Base-by-base conservation (phyloP, 768 basidiomycete species). In the Russula vinacea region DNA sequence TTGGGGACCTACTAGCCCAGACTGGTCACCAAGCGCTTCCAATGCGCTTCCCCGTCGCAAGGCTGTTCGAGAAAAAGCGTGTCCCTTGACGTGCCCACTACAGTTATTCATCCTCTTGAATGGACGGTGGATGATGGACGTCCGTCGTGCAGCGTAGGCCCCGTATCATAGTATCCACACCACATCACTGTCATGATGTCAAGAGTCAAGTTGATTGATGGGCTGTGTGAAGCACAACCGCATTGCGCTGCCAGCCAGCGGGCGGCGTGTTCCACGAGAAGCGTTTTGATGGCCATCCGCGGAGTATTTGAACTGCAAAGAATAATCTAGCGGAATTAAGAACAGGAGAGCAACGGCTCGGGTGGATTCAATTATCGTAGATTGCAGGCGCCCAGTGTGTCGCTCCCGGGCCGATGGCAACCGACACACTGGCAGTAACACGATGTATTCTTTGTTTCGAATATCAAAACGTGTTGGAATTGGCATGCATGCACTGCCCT, bases 1-100 rank as follows among this genome's bases (percentile, higher is more conserved):
- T 33, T 57, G 16, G 62, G 56, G 39, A 58, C 59, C 61, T 24
- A n/a, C n/a, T 16, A 45, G 55, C 14, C 26, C 24, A n/a, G n/a
- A n/a, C n/a, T n/a, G n/a, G 35, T 29, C 19, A 26, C 35, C 29
- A 22, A 32, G 40, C n/a, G 5, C 29, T 29, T 29, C 29, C 29
- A 29, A n/a, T n/a, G 14, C n/a, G 7, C 13, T 16, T 40, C 5
- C 9, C 37, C 22, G 16, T 32, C 11, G 16, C 16, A 13, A 52
- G 10, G 19, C 7, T 22, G 9, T 55, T 16, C 44, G 17, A 47
- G 45, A 22, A 22, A 11, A 2, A 29, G n/a, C n/a, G n/a, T n/a
- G n/a, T n/a, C n/a, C n/a, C n/a, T n/a, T n/a, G 22, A 4, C 22
- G 10, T 22, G 44, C 3, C 9, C 44, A 22, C 5, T 29, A 17